These are phyloP conservation scores for Candida krabiensis DNA, from an alignment of 805 yeast genomes.

Conservation along the genomic window DNA sequence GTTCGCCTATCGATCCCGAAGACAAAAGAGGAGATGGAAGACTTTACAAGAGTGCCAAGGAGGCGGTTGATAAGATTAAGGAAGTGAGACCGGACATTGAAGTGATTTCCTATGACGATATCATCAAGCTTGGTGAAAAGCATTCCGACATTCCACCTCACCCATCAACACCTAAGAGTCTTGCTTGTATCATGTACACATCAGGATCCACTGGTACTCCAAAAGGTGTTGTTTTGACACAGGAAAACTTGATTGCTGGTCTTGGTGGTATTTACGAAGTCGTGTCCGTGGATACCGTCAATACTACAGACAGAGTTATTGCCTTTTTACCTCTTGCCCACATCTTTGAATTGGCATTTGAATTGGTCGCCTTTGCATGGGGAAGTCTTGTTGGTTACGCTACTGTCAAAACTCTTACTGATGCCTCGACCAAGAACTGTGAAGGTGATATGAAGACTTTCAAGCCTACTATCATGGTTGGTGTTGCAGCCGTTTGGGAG, in stretches of 20 bases:
- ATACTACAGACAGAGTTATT: conserved; percentile 66
- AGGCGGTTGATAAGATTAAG: conserved; percentile 58
- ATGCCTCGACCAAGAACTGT: conserved; percentile 78
- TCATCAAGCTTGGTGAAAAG: conserved; percentile 61
- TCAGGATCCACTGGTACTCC: conserved; percentile 87
- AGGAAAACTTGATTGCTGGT: conserved; percentile 76
- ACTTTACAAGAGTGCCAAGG: conserved; percentile 54
- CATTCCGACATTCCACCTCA: conserved; percentile 38
- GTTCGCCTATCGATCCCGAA: conserved; percentile 57
- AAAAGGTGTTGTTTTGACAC: conserved; percentile 75
- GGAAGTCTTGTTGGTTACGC: conserved; percentile 91
- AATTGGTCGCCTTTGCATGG: conserved; percentile 79
- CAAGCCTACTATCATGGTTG: conserved; percentile 93
- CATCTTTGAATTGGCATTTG: conserved; percentile 90
- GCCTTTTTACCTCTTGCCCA: conserved; percentile 95
- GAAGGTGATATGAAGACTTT: conserved; percentile 84
- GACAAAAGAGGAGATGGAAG: conserved; percentile 67
- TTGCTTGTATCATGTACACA: conserved; percentile 81
- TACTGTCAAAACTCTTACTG: conserved; percentile 85
- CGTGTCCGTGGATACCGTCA: conserved; percentile 53
- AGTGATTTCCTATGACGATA: conserved; percentile 64
- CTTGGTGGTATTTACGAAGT: conserved; percentile 75
- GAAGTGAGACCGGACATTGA: conserved; percentile 75
- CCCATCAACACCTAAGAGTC: conserved; percentile 57
- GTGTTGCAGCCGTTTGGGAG: conserved; percentile 99